phyloP scores from a whole-genome alignment of 192 early-diverging fungal genomes.

The Rhizoclosmatium sp. region DNA sequence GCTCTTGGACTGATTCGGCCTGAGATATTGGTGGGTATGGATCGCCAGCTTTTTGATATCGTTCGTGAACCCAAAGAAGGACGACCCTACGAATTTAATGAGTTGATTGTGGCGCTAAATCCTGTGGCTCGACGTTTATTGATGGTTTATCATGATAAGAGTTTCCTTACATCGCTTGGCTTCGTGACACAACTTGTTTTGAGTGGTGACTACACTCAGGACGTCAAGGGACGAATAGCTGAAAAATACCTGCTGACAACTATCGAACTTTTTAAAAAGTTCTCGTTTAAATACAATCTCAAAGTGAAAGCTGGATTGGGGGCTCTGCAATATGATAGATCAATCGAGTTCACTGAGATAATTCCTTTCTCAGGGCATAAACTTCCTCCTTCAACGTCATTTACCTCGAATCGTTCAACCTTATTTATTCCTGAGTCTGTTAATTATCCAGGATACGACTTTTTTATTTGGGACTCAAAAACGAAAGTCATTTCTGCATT shows the following conservation, averaged over 20 bases:
- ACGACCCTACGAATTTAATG: constrained; percentile 3
- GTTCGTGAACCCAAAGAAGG: constrained; percentile 6
- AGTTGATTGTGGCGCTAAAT: constrained; percentile 26
- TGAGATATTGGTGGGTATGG: constrained; percentile 10
- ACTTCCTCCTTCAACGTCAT: not conserved
- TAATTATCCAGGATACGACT: not conserved
- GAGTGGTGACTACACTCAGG: not conserved
- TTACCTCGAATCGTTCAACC: not conserved
- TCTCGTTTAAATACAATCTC: not conserved
- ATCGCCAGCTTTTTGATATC: constrained; percentile 19
- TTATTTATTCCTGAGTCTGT: constrained; percentile 4
- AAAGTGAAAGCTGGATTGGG: not conserved
- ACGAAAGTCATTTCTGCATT: constrained; percentile 6
- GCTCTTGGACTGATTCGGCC: constrained; percentile 18
- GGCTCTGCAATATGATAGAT: not conserved
- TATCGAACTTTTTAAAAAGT: not conserved
- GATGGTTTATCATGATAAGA: constrained; percentile 8
- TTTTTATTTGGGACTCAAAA: constrained; percentile 29
- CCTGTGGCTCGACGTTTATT: constrained; percentile 30
- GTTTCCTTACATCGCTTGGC: not conserved
- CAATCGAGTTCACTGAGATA: not conserved
- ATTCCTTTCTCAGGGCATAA: constrained; percentile 2
- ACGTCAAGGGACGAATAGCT: not conserved
- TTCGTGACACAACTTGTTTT: not conserved
- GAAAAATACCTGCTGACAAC: constrained; percentile 11